Evolutionary conservation across 2,329 filamentous ascomycete species (phyloP), one percentile per base, ranked within the genome.

Genomic region (Aspergillus sp.): DNA sequence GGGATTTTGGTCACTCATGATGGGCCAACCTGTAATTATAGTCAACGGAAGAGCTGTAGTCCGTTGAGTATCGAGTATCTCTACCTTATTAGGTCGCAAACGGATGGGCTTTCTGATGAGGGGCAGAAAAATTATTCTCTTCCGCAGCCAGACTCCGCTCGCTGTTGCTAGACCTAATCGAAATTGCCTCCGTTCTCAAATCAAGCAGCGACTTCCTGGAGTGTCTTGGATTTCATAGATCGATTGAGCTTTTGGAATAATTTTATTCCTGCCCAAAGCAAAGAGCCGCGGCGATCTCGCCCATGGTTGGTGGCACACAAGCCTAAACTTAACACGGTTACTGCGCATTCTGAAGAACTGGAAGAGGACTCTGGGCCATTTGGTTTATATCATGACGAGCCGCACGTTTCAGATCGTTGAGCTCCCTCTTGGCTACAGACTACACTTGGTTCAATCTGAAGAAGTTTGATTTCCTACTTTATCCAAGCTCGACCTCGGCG

Each of bases 1-100:
- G 44, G 54, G 34, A 47, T 19, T 62, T 49, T 67, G 61, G 48
- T 64, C 65, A 56, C 55, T 53, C 71, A 73, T 73, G 41, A 45
- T 60, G 56, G 27, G 17, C 27, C 54, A 22, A 20, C 27, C 54
- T 54, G 42, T 15, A 15, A 41, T 20, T 27, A 3, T 33, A n/a
- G 51, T 54, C 20, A 54, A 27, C n/a, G 22, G 47, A 46, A 17
- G 34, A 27, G 6, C 6, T 45, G 22, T 20, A 15, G 19, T 17
- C 5, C 20, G 9, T 5, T 20, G 24, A 9, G 45, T n/a, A 19
- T 20, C 20, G 45, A 12, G 30, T 47, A 47, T 33, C 44, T 48
- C 27, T 34, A 34, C 45, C 37, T 39, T 50, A 24, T 11, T 5
- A 6, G 19, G 11, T 42, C 9, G n/a, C n/a, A 11, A 17, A 42